These are phyloP conservation scores for Pulveroboletus ravenelii DNA, from an alignment of 768 basidiomycete genomes.

Conservation along the genomic window DNA sequence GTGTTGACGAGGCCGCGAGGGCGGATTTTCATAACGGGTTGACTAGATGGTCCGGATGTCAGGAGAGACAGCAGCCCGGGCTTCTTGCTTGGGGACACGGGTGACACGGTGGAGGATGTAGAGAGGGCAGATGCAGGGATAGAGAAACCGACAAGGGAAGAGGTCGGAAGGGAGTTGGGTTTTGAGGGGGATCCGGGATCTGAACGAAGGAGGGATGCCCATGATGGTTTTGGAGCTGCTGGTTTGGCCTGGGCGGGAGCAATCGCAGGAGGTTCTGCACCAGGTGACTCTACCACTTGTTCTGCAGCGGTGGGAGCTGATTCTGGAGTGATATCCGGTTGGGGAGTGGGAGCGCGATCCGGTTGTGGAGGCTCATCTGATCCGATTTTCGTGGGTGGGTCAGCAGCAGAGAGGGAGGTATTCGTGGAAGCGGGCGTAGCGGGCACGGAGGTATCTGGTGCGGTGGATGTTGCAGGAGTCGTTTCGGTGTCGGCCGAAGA, in stretches of 20 bases:
- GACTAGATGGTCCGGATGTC: conserved; percentile 33
- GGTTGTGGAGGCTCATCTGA: conserved; percentile 10
- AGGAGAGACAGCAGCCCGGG: conserved; percentile 54
- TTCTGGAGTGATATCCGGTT: conserved; percentile 6
- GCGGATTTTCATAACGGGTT: conserved; percentile 36
- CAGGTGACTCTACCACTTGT: neutral
- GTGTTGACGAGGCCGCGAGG: conserved; percentile 87
- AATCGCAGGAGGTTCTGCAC: neutral
- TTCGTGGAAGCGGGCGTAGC: conserved; percentile 57
- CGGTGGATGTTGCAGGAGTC: conserved; percentile 46
- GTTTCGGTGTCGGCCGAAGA: conserved; percentile 48
- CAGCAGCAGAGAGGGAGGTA: conserved; percentile 49
- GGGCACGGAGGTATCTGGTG: conserved; percentile 43
- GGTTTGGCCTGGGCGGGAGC: conserved; percentile 23
- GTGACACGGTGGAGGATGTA: conserved; percentile 17
- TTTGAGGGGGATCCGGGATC: conserved; percentile 37
- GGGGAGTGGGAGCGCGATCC: conserved; percentile 9
- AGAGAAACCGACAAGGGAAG: conserved; percentile 70
- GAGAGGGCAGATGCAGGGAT: conserved; percentile 47
- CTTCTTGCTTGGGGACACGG: conserved; percentile 38
- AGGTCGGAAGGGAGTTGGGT: conserved; percentile 57
- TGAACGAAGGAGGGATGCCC: conserved; percentile 66
- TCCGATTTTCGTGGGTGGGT: conserved; percentile 16
- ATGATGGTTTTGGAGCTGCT: conserved; percentile 53
- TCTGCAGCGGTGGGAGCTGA: neutral